These are phyloP conservation scores for Anacardium occidentale DNA, from an alignment of 345 rosid genomes.

Conservation along the genomic window DNA sequence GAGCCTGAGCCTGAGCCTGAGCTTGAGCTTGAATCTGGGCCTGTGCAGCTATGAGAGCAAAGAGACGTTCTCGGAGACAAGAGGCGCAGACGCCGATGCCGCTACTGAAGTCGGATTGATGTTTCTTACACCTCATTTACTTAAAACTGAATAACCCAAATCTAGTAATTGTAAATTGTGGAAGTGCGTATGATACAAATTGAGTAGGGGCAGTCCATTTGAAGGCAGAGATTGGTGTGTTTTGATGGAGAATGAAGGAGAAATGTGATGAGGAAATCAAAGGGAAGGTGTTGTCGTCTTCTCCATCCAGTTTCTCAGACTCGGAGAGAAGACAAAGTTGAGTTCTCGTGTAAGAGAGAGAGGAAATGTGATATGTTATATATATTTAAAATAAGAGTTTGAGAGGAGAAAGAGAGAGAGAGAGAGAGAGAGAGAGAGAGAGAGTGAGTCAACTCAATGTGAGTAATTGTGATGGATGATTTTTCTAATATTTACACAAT, in stretches of 20 bases:
- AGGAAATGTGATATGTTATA: neutral
- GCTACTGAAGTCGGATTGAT: slow-evolving; percentile 62
- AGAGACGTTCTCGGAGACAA: slow-evolving; percentile 83
- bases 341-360: neutral
- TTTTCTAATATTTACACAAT: too few species aligned
- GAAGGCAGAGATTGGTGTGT: neutral
- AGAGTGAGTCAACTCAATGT: neutral
- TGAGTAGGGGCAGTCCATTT: too few species aligned
- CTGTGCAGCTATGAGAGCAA: slow-evolving; percentile 49
- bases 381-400: slow-evolving; percentile 14
- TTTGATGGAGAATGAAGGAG: slow-evolving; percentile 5
- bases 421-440: too few species aligned
- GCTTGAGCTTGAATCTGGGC: slow-evolving; percentile 32
- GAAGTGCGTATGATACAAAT: neutral
- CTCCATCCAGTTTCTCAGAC: slow-evolving; percentile 6
- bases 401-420: neutral
- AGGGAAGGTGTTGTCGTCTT: slow-evolving; percentile 24
- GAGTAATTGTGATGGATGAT: too few species aligned
- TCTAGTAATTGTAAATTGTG: too few species aligned
- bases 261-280: slow-evolving; percentile 32
- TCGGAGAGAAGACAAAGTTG: neutral
- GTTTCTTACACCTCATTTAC: slow-evolving; percentile 82
- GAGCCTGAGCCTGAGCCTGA: too few species aligned
- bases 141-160: neutral
- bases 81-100: slow-evolving; percentile 85